Conservation (phyloP, 768 basidiomycete genomes). For the Sporobolomyces roseus region DNA sequence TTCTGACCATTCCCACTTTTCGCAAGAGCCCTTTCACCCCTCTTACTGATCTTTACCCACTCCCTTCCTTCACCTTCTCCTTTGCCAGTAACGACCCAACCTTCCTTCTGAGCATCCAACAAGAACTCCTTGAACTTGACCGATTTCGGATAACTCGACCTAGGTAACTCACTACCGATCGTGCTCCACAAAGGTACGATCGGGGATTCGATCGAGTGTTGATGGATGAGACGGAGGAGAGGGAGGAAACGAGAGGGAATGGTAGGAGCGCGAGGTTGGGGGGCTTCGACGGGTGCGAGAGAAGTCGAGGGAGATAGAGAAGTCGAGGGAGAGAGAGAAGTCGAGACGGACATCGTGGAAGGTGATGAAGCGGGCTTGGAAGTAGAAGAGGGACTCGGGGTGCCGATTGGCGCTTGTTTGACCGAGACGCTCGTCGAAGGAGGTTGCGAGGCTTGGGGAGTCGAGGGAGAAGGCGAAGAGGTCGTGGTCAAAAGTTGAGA, state of each 20-base stretch:
- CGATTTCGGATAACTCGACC: too few species aligned
- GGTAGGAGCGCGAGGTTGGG: background rate
- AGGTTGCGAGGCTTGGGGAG: background rate
- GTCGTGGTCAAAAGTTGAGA: background rate
- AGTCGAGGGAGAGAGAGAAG: background rate
- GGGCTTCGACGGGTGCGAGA: background rate
- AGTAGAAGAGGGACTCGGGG: background rate
- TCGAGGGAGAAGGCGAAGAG: background rate
- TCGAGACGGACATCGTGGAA: background rate
- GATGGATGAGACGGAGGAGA: background rate
- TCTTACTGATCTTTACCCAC: conserved; percentile 18
- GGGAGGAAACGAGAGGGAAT: conserved; percentile 10
- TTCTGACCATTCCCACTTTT: background rate
- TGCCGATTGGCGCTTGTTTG: background rate
- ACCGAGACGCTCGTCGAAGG: background rate
- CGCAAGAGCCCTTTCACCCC: conserved; percentile 18
- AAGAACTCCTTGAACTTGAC: conserved; percentile 1
- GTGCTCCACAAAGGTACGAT: background rate
- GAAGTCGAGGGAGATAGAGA: background rate
- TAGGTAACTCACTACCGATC: background rate
- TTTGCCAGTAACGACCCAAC: conserved; percentile 16
- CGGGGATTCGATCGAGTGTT: background rate
- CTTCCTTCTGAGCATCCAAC: background rate
- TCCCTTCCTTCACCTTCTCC: conserved; percentile 11
- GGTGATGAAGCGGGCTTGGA: background rate